These are phyloP conservation scores for Earliella scabrosa DNA, from an alignment of 1,284 basidiomycete genomes.

Conservation along the genomic window DNA sequence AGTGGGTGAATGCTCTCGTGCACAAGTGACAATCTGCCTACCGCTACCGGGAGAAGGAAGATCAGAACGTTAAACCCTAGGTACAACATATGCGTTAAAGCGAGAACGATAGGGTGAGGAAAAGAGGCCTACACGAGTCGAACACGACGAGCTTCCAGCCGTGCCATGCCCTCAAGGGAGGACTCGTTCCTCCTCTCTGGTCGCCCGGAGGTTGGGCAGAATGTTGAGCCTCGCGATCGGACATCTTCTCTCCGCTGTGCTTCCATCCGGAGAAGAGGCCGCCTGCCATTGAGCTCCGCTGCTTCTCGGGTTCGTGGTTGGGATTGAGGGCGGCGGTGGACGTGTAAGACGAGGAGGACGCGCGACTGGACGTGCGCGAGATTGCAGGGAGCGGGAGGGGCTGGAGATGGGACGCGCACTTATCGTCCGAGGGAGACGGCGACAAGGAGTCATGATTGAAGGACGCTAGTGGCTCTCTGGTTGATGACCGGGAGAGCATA, in stretches of 20 bases:
- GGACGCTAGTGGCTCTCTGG: conserved; percentile 24
- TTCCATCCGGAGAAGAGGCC: conserved; percentile 26
- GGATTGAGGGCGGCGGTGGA: conserved; percentile 32
- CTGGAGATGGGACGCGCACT: conserved; percentile 17
- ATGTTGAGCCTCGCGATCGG: conserved; percentile 23
- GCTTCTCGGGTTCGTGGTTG: conserved; percentile 11
- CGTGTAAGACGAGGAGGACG: conserved; percentile 28
- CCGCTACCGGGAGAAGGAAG: conserved; percentile 61
- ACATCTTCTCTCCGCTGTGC: conserved; percentile 12
- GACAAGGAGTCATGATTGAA: conserved; percentile 18
- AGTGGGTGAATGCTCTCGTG: conserved; percentile 7
- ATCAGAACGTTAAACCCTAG: conserved; percentile 72
- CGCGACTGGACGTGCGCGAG: conserved; percentile 27
- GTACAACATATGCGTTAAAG: neutral
- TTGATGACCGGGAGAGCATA: conserved; percentile 28
- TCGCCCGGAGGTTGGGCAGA: conserved; percentile 15
- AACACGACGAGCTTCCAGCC: conserved; percentile 62
- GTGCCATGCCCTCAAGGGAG: conserved; percentile 30
- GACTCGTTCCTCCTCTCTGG: conserved; percentile 10
- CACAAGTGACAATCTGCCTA: conserved; percentile 36
- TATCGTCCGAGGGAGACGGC: conserved; percentile 23
- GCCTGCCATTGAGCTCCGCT: conserved; percentile 15
- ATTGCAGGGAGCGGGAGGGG: conserved; percentile 24
- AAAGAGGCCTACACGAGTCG: conserved; percentile 45
- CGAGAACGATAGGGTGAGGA: too few relatives aligned